Evolutionary conservation across 352 stramenopile species (phyloP).

Genomic region (Phytophthora foliorum): DNA sequence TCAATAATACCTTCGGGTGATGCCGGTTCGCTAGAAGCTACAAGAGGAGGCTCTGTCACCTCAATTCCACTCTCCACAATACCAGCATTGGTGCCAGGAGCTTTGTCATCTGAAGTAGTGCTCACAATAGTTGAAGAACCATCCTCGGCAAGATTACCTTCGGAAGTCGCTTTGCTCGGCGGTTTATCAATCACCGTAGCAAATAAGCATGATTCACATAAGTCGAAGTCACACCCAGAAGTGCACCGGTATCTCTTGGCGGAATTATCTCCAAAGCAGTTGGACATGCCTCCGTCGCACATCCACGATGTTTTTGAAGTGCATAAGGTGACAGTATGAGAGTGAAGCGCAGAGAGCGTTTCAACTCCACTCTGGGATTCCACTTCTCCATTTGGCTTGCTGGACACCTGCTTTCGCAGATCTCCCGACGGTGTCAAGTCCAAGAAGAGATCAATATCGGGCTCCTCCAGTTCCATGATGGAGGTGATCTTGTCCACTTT

Average conservation of each 20-base stretch:
- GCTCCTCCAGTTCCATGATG: constrained; percentile 62
- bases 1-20: constrained; percentile 22
- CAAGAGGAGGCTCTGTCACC: constrained; percentile 2
- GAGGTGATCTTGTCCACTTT: constrained; percentile 54
- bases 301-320: constrained; percentile 74
- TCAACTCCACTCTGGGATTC: constrained; percentile 24
- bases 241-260: constrained; percentile 70
- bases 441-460: constrained; percentile 67
- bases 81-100: neutral
- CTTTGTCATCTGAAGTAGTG: constrained; percentile 11
- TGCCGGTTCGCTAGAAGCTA: constrained; percentile 12
- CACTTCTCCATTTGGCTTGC: neutral
- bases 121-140: constrained; percentile 1
- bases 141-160: constrained; percentile 13
- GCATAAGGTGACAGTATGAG: constrained; percentile 59
- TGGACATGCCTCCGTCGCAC: constrained; percentile 67
- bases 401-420: constrained; percentile 6
- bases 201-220: constrained; percentile 71
- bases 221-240: constrained; percentile 77
- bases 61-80: neutral
- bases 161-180: constrained; percentile 4
- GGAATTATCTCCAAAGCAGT: constrained; percentile 69
- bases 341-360: constrained; percentile 59
- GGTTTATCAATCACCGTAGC: constrained; percentile 49
- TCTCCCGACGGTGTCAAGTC: constrained; percentile 42